A percentile compares a stretch with the other conserved stretches of the same genome.
These are phyloP conservation scores for Hawksworthiomyces lignivorus DNA, from an alignment of 2,329 filamentous ascomycete genomes.

Conservation along the genomic window DNA sequence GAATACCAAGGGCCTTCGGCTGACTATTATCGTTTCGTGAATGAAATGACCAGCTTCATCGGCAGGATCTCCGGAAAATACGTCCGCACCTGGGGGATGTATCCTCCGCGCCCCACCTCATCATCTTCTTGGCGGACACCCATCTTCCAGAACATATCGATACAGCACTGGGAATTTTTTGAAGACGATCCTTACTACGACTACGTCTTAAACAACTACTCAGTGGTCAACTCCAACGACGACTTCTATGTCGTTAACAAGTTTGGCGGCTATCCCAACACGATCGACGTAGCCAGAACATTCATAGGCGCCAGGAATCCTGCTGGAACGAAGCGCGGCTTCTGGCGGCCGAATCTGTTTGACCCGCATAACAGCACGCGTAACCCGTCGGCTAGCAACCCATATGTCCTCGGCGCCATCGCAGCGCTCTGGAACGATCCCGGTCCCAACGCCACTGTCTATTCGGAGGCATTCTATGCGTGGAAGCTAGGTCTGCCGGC, in stretches of 20 bases:
- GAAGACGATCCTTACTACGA: conserved; percentile 41
- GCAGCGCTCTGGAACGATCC: conserved; percentile 48
- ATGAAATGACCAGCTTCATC: conserved; percentile 42
- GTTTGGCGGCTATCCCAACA: conserved; percentile 27
- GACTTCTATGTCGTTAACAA: conserved; percentile 44
- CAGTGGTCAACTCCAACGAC: conserved; percentile 46
- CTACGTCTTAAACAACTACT: conserved; percentile 37
- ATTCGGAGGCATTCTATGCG: conserved; percentile 44
- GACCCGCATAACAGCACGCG: conserved; percentile 39
- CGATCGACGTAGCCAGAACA: conserved; percentile 37
- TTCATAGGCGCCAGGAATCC: conserved; percentile 39
- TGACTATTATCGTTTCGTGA: conserved; percentile 47
- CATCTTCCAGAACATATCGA: conserved; percentile 36
- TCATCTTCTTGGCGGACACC: conserved; percentile 24
- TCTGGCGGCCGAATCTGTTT: conserved; percentile 43
- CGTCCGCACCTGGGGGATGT: conserved; percentile 50
- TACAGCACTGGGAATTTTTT: conserved; percentile 50
- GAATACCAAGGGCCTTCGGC: conserved; percentile 39
- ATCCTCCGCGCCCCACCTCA: conserved; percentile 28
- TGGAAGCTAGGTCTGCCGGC: conserved; percentile 43
- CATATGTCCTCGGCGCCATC: conserved; percentile 39
- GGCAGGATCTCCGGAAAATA: conserved; percentile 29
- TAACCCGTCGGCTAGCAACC: conserved; percentile 33
- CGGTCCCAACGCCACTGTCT: conserved; percentile 41
- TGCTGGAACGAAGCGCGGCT: conserved; percentile 30